Evolutionary conservation across 2,329 filamentous ascomycete species (phyloP), one percentile per base, ranked within the genome.

Genomic region (Scolecobasidium constrictum): DNA sequence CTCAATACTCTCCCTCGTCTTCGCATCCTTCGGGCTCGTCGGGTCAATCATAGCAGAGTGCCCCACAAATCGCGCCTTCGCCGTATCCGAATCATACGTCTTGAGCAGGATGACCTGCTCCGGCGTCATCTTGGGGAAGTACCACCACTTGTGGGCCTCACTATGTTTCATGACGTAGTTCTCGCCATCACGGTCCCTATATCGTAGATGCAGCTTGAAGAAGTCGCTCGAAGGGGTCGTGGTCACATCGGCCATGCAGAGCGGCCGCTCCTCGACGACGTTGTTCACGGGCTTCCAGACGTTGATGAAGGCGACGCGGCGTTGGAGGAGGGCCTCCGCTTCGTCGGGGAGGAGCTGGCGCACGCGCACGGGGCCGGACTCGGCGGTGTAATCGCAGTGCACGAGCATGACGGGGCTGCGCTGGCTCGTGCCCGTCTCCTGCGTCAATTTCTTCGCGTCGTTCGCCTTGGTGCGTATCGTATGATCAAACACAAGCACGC

Each of bases 371-470:
- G 60, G 61, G 2, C 63, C 57, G 0, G 67, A 68, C 21, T 58
- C 51, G 48, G 66, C 65, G 37, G 67, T 68, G 47, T 71, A 69
- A 47, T 72, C 68, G 53, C 70, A 69, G 49, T 71, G 68, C 2
- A 71, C 68, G n/a, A 68, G 60, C 45, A 66, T 64, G 2, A 71
- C 68, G 2, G 68, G 68, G 4, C 65, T 61, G 23, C 68, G 63
- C 40, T 61, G 56, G 6, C 49, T 47, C 1, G 56, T 59, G 9
- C 55, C 53, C 2, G 51, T 55, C 42, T 62, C 55, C 17, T 60
- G 52, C 11, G 60, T 62, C 33, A 63, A 48, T 28, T 50, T 50
- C 43, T 62, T 62, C 15, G 46, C 44, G 22, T 53, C 53, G 33
- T 61, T 57, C 3, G 50, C 47, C 22, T 56, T 52, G 2, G 63